A percentile compares a stretch with the other conserved stretches of the same genome.
Conservation (phyloP, 2,329 filamentous ascomycete species). For the Epichloe festucae region DNA sequence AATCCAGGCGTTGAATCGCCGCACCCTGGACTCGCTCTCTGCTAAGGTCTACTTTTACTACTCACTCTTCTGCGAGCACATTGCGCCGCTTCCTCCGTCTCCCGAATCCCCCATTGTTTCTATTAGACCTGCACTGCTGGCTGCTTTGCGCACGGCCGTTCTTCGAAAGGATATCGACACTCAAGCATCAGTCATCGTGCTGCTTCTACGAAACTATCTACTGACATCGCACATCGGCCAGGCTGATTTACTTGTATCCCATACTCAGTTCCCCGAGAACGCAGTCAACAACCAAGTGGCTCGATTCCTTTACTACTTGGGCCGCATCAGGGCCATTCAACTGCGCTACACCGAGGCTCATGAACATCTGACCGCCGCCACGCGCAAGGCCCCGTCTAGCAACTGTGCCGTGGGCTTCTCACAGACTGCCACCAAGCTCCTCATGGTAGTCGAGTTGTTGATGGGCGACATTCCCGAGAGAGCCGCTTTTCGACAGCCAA, state of each 20-base stretch:
- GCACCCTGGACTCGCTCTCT: constrained; percentile 84
- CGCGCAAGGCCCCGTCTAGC: constrained; percentile 86
- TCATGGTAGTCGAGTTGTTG: constrained; percentile 87
- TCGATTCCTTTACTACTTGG: constrained; percentile 92
- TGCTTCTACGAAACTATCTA: constrained; percentile 91
- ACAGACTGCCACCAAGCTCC: constrained; percentile 89
- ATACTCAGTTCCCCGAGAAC: constrained; percentile 87
- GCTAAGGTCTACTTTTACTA: constrained; percentile 98
- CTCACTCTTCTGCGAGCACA: constrained; percentile 86
- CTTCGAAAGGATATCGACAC: constrained; percentile 93
- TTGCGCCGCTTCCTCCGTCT: constrained; percentile 76
- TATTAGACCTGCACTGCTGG: constrained; percentile 74
- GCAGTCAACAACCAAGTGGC: constrained; percentile 98
- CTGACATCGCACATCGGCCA: constrained; percentile 93
- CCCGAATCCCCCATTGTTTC: constrained; percentile 76
- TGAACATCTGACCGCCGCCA: constrained; percentile 83
- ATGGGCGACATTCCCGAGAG: constrained; percentile 99
- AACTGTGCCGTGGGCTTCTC: constrained; percentile 86
- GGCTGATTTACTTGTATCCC: constrained; percentile 87
- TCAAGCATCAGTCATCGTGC: constrained; percentile 90
- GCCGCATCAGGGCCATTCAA: constrained; percentile 91
- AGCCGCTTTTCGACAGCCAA: constrained; percentile 80
- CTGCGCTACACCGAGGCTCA: constrained; percentile 95
- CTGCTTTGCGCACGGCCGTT: constrained; percentile 86
- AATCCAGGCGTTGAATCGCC: constrained; percentile 79